Percentiles rank a stretch among this genome's conserved stretches.
Evolutionary conservation across 345 rosid genomes (phyloP).

Genomic region (Excoecaria agallocha): DNA sequence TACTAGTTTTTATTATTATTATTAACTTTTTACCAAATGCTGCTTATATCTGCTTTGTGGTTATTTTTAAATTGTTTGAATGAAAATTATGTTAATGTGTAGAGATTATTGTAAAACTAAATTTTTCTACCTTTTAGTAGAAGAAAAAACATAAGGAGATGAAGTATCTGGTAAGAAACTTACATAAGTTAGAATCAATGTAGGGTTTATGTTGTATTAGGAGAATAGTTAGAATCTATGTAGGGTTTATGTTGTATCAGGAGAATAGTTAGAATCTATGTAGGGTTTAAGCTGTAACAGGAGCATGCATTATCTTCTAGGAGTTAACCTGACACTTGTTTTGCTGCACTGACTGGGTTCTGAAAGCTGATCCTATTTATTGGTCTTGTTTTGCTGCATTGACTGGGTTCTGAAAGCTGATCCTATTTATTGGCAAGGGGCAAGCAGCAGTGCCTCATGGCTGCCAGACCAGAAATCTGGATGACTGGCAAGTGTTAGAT

Average conservation of each 20-base stretch:
- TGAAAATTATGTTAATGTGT: neutral
- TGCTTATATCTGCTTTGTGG: neutral
- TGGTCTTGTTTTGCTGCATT: conserved; percentile 24
- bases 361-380: neutral
- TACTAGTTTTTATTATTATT: neutral
- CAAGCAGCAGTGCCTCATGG: conserved; percentile 22
- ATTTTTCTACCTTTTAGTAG: neutral
- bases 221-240: too few relatives aligned
- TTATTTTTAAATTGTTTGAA: neutral
- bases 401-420: neutral
- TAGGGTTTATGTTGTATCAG: neutral
- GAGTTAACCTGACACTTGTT: neutral
- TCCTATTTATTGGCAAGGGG: neutral
- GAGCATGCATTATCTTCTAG: neutral
- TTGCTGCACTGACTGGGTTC: neutral
- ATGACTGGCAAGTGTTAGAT: conserved; percentile 17
- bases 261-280: neutral
- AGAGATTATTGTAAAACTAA: neutral
- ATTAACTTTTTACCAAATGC: neutral
- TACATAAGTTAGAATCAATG: neutral
- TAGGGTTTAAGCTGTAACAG: neutral
- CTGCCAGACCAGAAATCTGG: conserved; percentile 17
- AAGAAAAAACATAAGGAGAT: neutral
- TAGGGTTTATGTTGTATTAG: conserved; percentile 4
- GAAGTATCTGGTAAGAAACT: neutral